A percentile compares a stretch with the other conserved stretches of the same genome.
Evolutionary conservation across 306 rosid genomes (phyloP).

Genomic region (Medicago truncatula): DNA sequence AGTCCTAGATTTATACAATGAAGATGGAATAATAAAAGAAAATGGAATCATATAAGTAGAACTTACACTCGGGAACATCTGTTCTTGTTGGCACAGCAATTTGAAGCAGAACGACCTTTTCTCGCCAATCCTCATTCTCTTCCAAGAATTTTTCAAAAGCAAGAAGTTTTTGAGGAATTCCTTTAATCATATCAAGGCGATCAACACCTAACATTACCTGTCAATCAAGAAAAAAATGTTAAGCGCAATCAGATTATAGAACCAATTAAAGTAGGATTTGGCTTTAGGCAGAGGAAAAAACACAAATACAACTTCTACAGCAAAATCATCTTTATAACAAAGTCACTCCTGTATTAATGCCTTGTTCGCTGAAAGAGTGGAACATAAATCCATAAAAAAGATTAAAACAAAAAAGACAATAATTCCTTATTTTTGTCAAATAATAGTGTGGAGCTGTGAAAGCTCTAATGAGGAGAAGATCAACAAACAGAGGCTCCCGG

Average conservation of each 20-base stretch:
- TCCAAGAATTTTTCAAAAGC: conserved; percentile 97
- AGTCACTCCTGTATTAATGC: neutral
- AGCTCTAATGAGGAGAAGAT: neutral
- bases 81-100: conserved; percentile 99
- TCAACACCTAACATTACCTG: conserved; percentile 96
- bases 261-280: conserved; percentile 31
- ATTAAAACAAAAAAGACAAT: too few relatives aligned
- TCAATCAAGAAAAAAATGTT: conserved; percentile 40
- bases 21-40: conserved; percentile 31
- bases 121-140: conserved; percentile 87
- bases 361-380: too few relatives aligned
- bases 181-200: conserved; percentile 99
- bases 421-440: too few relatives aligned
- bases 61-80: conserved; percentile 89
- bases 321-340: conserved; percentile 14
- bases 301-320: conserved; percentile 1
- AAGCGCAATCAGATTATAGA: neutral
- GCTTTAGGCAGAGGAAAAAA: neutral
- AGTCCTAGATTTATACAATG: conserved; percentile 30
- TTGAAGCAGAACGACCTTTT: conserved; percentile 92
- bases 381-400: too few relatives aligned
- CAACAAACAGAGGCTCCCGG: neutral
- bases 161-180: conserved; percentile 91
- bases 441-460: too few relatives aligned
- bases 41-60: conserved; percentile 40